These are phyloP conservation scores for Saccharomycopsis schoenii DNA, from an alignment of 805 yeast genomes.

Conservation along the genomic window DNA sequence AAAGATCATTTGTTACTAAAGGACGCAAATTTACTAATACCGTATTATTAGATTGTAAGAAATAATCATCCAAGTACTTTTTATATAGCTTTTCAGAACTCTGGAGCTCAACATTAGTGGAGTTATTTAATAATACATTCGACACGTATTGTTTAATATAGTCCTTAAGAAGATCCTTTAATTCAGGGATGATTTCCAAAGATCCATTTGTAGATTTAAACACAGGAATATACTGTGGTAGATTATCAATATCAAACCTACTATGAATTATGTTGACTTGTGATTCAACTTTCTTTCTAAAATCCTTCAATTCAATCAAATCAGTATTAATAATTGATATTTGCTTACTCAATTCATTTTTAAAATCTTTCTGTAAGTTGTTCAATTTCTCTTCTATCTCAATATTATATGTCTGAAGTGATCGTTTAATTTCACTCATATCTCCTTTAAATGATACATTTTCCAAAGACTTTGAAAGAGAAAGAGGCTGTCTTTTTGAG, in stretches of 20 bases:
- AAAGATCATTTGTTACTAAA: constrained; percentile 5
- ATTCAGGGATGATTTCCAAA: background rate
- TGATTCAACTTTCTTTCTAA: background rate
- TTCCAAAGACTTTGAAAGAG: background rate
- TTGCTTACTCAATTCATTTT: background rate
- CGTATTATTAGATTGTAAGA: constrained; percentile 1
- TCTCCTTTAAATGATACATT: background rate
- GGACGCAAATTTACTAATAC: background rate
- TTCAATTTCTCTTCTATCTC: background rate
- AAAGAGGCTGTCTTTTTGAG: background rate
- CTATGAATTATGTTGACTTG: background rate
- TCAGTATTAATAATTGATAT: background rate
- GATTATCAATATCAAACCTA: background rate
- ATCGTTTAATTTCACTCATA: background rate
- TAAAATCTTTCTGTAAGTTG: background rate
- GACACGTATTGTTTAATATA: background rate
- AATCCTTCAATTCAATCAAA: background rate
- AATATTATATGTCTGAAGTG: background rate
- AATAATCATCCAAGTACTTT: background rate
- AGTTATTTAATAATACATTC: background rate
- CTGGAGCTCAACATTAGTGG: background rate
- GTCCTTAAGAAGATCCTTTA: background rate
- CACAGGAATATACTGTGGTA: constrained; percentile 7
- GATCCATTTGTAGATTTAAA: background rate
- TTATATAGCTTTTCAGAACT: background rate